Evolutionary conservation across 768 basidiomycete genomes (phyloP).

Genomic region (Termitomyces sp.): DNA sequence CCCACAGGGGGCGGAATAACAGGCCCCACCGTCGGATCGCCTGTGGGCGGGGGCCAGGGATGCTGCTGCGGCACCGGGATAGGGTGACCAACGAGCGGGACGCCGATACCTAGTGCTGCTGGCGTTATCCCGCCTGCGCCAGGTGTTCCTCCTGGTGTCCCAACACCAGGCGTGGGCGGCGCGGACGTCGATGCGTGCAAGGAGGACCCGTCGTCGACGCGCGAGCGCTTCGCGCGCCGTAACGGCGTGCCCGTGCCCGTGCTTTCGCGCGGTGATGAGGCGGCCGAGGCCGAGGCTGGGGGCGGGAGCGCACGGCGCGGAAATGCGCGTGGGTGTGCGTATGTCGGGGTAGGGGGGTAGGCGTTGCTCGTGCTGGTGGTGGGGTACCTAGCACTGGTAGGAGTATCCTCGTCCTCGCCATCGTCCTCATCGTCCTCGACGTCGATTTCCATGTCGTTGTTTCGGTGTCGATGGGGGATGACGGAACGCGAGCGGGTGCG

Average conservation of each 20-base stretch:
- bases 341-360: background rate
- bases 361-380: too few relatives aligned
- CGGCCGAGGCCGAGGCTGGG: background rate
- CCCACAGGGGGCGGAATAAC: slow-evolving; percentile 21
- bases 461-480: background rate
- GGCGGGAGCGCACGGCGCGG: slow-evolving; percentile 20
- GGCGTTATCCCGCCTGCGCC: background rate
- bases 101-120: slow-evolving; percentile 9
- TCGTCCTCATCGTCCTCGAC: slow-evolving; percentile 20
- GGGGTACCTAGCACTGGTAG: too few relatives aligned
- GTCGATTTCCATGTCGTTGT: background rate
- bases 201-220: background rate
- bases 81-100: slow-evolving; percentile 9
- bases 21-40: slow-evolving; percentile 26
- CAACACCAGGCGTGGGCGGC: background rate
- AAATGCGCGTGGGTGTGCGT: background rate
- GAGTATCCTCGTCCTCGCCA: background rate
- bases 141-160: too few relatives aligned
- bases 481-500: too few relatives aligned
- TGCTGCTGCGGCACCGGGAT: slow-evolving; percentile 23
- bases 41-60: slow-evolving; percentile 26
- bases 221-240: background rate
- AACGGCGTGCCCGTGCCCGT: background rate
- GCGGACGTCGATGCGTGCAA: background rate
- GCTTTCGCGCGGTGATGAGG: background rate